Evolutionary conservation across 1,284 basidiomycete species (phyloP).

Genomic region (Trametes pubescens): DNA sequence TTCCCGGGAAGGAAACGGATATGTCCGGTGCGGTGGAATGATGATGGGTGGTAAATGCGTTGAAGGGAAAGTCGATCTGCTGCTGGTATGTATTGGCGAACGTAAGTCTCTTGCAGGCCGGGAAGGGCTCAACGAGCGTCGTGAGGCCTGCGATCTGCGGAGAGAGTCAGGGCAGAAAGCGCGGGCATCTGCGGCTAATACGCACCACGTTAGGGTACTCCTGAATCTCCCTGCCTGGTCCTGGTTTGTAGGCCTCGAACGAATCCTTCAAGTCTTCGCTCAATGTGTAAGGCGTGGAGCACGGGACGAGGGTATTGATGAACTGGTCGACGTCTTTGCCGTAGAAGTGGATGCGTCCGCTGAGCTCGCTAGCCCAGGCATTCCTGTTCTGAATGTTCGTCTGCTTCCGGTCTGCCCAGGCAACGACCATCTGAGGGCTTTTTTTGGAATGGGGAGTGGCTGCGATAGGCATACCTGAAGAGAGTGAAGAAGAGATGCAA

Average conservation of each 20-base stretch:
- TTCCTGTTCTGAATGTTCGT: not conserved
- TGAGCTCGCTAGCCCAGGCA: not conserved
- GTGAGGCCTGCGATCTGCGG: not conserved
- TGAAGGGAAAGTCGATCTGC: conserved; percentile 13
- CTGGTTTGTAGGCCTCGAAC: not conserved
- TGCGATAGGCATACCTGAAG: not conserved
- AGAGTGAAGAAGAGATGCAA: not conserved
- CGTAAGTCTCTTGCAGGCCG: not conserved
- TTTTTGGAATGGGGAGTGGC: not conserved
- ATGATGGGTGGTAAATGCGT: conserved; percentile 4
- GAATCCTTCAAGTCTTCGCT: not conserved
- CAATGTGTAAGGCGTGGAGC: not conserved
- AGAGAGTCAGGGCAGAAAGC: not conserved
- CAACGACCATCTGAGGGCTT: not conserved
- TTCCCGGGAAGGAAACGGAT: conserved; percentile 12
- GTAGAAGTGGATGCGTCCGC: not conserved
- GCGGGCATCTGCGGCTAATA: not conserved
- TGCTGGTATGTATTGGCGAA: not conserved
- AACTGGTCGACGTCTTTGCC: not conserved
- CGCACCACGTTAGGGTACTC: not conserved
- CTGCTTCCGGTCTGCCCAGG: not conserved
- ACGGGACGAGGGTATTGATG: conserved; percentile 9
- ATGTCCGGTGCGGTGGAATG: conserved; percentile 1
- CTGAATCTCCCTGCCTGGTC: not conserved
- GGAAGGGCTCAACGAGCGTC: conserved; percentile 1